These are phyloP conservation scores for Rhodocollybia butyracea DNA, from an alignment of 768 basidiomycete species.

Conservation along the genomic window DNA sequence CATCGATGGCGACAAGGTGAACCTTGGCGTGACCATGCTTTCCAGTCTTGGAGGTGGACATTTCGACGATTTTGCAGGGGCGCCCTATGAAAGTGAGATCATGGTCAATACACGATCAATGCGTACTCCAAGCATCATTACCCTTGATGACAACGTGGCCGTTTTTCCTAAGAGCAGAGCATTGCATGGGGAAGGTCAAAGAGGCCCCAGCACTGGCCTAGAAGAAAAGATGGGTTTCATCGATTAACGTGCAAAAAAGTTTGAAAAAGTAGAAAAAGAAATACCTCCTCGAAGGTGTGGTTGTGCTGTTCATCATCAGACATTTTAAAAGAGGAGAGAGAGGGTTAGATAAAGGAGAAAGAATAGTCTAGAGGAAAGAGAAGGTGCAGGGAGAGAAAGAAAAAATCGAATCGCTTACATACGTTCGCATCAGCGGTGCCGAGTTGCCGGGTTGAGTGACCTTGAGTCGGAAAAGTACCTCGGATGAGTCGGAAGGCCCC, in stretches of 20 bases:
- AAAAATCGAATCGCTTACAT: neutral
- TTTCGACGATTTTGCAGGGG: conserved; percentile 98
- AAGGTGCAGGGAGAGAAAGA: neutral
- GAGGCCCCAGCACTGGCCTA: conserved; percentile 76
- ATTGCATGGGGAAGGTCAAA: conserved; percentile 83
- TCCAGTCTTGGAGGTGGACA: conserved; percentile 99
- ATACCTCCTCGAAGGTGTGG: conserved; percentile 80
- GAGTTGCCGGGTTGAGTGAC: too few species aligned
- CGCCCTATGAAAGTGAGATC: conserved; percentile 44
- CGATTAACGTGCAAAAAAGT: conserved; percentile 8
- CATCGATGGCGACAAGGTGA: conserved; percentile 95
- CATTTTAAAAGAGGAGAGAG: conserved; percentile 56
- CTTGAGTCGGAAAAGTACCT: too few species aligned
- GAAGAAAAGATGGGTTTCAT: conserved; percentile 7
- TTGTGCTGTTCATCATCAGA: conserved; percentile 89
- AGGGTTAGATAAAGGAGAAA: conserved; percentile 1
- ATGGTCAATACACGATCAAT: neutral
- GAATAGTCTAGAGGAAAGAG: conserved; percentile 4
- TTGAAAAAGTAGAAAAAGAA: conserved; percentile 18
- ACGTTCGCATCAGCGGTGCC: neutral
- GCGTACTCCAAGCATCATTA: conserved; percentile 16
- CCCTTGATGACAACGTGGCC: conserved; percentile 97
- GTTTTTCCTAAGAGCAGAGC: conserved; percentile 92
- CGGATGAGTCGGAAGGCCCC: too few species aligned
- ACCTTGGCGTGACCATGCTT: conserved; percentile 99